Evolutionary conservation across 2,329 filamentous ascomycete genomes (phyloP), one percentile per base, ranked within the genome.

Genomic region (Cladophialophora psammophila): DNA sequence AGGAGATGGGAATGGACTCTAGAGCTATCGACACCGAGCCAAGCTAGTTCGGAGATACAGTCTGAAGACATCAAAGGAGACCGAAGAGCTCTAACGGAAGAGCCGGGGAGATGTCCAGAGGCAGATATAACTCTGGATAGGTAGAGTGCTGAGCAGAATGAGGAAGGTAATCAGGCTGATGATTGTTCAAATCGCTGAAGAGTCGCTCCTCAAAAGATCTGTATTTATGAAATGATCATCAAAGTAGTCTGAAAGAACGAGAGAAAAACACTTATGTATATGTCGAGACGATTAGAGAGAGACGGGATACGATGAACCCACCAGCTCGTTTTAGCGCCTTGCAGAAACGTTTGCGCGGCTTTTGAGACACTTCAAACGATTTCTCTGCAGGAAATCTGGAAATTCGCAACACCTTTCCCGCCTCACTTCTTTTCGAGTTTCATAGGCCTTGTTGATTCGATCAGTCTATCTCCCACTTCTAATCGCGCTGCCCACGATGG

Each of bases 1-100:
- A 61, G 71, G 38, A 65, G 61, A 64, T 73, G 71, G 71, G 63
- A 69, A 64, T 72, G 69, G 70, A 72, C 65, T 3, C 15, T 69
- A 38, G 38, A 55, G 18, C 18, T 40, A 18, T 38, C 31, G 32
- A 34, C 9, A 18, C 26, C 40, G 12, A 50, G 18, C 3, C 26
- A 9, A 9, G 8, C 31, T 8, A 36, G n/a, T 9, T n/a, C 18
- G 42, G 10, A 12, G 45, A 5, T 2, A 12, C 6, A 12, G 18
- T 50, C 45, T 26, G 9, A 50, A 50, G 20, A 50, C 5, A 9
- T 31, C 3, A 50, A 10, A 31, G 20, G 26, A 50, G 20, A 50
- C 26, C 45, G 7, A 2, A 36, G 10, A 5, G 31, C 31, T 36
- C 15, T 13, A 55, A 18, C 4, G 31, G 53, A 55, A 36, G 45